These are phyloP conservation scores for Eutrema japonicum DNA, from an alignment of 345 rosid species.

Conservation along the genomic window DNA sequence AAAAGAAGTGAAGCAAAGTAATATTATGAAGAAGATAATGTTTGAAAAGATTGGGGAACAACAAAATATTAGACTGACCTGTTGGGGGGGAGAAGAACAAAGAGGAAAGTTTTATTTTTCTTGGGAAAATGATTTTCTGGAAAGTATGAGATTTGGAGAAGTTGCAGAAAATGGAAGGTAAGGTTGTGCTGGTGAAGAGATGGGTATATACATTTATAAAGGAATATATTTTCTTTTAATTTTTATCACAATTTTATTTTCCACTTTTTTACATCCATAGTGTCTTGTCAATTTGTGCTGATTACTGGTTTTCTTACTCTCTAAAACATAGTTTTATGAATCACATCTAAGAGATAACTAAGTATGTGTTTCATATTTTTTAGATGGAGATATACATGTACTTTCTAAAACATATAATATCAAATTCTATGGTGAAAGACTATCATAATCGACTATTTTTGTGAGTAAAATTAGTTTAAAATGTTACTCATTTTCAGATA, in stretches of 20 bases:
- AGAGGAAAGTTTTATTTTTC: conserved; percentile 39
- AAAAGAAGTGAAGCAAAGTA: conserved; percentile 49
- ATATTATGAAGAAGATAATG: conserved; percentile 46
- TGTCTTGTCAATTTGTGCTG: conserved; percentile 36
- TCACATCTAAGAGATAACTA: conserved; percentile 19
- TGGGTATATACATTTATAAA: conserved; percentile 46
- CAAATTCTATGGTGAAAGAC: neutral
- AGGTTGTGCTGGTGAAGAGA: conserved; percentile 46
- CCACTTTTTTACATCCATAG: conserved; percentile 34
- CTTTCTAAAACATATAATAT: neutral
- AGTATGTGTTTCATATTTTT: conserved; percentile 26
- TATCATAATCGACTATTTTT: conserved; percentile 9
- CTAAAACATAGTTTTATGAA: conserved; percentile 36
- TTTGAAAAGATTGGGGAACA: conserved; percentile 48
- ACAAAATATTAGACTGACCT: conserved; percentile 43
- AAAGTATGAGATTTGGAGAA: conserved; percentile 48
- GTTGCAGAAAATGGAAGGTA: conserved; percentile 50
- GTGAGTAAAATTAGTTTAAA: neutral
- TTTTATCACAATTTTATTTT: conserved; percentile 15
- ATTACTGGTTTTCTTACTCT: conserved; percentile 32
- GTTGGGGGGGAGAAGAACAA: conserved; percentile 41
- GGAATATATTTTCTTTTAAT: conserved; percentile 5
- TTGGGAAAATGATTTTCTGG: conserved; percentile 48
- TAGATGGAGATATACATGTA: conserved; percentile 4
- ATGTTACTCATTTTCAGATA: neutral